Conservation (phyloP, 2,329 filamentous ascomycete genomes). For the Epicoccum nigrum region DNA sequence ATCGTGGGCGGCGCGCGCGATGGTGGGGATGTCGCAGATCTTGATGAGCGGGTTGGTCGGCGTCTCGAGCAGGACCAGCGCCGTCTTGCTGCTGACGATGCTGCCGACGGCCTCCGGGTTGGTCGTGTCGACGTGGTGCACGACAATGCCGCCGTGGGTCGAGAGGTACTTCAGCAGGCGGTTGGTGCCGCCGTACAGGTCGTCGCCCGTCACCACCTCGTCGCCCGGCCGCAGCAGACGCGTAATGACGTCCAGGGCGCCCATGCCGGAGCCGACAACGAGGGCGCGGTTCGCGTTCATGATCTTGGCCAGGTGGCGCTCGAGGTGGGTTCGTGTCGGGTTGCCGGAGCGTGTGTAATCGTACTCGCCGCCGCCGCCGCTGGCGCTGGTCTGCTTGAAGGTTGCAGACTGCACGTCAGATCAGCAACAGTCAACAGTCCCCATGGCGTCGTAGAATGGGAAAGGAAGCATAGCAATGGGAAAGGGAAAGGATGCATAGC, state of each 20-base stretch:
- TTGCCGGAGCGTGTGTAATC: slow-evolving; percentile 99
- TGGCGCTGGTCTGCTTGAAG: slow-evolving; percentile 88
- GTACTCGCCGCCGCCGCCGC: slow-evolving; percentile 82
- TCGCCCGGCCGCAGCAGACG: slow-evolving; percentile 89
- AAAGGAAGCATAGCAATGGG: no score
- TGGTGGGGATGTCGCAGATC: slow-evolving; percentile 87
- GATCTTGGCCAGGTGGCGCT: slow-evolving; percentile 97
- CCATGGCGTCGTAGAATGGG: no score
- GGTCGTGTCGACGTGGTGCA: slow-evolving; percentile 97
- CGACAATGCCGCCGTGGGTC: slow-evolving; percentile 86
- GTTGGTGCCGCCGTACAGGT: slow-evolving; percentile 95
- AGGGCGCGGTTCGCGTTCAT: slow-evolving; percentile 93
- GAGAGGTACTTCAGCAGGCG: slow-evolving; percentile 90
- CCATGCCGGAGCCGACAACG: slow-evolving; percentile 96
- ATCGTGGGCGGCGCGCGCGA: slow-evolving; percentile 77
- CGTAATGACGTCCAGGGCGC: slow-evolving; percentile 93
- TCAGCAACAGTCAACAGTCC: slow-evolving; percentile 19
- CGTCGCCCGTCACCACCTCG: slow-evolving; percentile 95
- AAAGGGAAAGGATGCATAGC: no score
- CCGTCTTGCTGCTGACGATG: slow-evolving; percentile 78
- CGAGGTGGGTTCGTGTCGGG: slow-evolving; percentile 92
- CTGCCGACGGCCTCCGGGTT: slow-evolving; percentile 70
- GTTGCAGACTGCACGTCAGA: slow-evolving; percentile 76
- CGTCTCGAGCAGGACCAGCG: slow-evolving; percentile 94
- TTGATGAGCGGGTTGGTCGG: slow-evolving; percentile 99